A percentile compares a stretch with the other conserved stretches of the same genome.
Evolutionary conservation across 176 grass and related monocot genomes (phyloP).

Genomic region (Oryza coarctata): DNA sequence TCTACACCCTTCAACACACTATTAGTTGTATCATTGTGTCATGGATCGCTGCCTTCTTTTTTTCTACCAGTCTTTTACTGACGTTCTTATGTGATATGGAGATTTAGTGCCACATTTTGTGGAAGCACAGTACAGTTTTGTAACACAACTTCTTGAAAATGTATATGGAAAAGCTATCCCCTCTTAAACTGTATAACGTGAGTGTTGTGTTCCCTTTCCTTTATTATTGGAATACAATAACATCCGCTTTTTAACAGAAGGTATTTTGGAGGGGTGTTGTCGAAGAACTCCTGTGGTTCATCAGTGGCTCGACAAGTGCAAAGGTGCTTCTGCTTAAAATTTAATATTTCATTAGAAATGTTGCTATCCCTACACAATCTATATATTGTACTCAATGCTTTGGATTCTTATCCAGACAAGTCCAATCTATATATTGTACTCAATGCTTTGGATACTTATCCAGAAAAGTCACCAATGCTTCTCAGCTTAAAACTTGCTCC

Average conservation of each 20-base stretch:
- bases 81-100: neutral
- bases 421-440: too few species aligned
- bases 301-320: conserved; percentile 81
- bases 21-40: neutral
- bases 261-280: conserved; percentile 87
- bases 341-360: neutral
- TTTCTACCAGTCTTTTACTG: neutral
- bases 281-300: conserved; percentile 94
- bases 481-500: neutral
- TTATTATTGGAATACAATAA: conserved; percentile 6
- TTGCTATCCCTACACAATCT: neutral
- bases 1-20: neutral
- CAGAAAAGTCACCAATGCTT: neutral
- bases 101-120: conserved; percentile 7
- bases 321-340: conserved; percentile 47
- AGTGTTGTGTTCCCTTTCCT: neutral
- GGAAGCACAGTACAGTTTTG: neutral
- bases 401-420: neutral
- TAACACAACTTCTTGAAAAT: neutral
- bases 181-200: neutral
- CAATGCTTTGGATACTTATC: too few species aligned
- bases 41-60: neutral
- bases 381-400: neutral
- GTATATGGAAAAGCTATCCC: neutral
- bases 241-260: conserved; percentile 49